Percentiles rank a stretch among this genome's conserved stretches.
phyloP scores from a whole-genome alignment of 2,329 filamentous ascomycete genomes.

The Penicillium hordei region DNA sequence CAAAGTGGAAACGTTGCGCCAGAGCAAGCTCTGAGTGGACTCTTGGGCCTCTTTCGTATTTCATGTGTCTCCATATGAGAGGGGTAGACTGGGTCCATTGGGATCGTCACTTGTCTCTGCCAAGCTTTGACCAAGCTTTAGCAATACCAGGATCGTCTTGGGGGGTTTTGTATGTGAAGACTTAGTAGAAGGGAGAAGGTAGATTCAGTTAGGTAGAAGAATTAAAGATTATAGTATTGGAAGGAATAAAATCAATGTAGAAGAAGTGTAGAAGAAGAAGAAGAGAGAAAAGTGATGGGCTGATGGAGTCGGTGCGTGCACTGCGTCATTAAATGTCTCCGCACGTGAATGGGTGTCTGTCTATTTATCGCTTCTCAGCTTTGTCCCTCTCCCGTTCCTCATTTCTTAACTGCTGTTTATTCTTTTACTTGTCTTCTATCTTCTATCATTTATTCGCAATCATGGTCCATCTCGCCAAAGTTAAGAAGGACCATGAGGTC shows the following conservation, averaged over 20 bases:
- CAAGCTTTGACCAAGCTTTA: conserved; percentile 29
- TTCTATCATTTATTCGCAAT: conserved; percentile 9
- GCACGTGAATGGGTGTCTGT: background rate
- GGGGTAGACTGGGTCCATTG: conserved; percentile 14
- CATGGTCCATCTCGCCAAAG: conserved; percentile 47
- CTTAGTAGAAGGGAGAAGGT: background rate
- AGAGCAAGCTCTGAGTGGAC: conserved; percentile 19
- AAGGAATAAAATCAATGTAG: background rate
- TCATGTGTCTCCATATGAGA: conserved; percentile 9
- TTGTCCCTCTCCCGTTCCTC: background rate
- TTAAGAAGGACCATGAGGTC: conserved; percentile 41
- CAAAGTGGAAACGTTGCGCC: conserved; percentile 59
- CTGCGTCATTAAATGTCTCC: background rate
- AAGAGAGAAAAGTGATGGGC: background rate
- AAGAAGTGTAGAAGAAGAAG: background rate
- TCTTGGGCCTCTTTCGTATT: conserved; percentile 1
- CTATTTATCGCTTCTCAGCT: background rate
- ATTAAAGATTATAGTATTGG: background rate
- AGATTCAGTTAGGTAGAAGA: background rate
- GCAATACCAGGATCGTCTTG: background rate
- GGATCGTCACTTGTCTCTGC: conserved; percentile 13
- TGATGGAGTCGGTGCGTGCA: background rate
- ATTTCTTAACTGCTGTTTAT: background rate
- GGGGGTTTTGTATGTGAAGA: no score
- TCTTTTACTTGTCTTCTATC: background rate